Conservation (phyloP, 352 stramenopile genomes). For the Peronospora belbahrii region DNA sequence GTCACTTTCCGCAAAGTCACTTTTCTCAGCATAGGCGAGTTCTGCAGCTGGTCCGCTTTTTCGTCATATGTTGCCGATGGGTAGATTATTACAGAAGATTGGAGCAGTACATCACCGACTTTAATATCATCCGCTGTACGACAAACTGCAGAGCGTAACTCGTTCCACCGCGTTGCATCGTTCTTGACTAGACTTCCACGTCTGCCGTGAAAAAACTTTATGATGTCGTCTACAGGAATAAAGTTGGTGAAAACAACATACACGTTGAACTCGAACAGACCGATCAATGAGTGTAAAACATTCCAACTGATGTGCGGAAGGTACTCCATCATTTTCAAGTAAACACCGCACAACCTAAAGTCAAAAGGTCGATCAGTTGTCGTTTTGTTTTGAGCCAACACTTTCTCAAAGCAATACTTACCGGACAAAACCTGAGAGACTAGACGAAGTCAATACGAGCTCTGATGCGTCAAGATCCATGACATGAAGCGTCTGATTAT, state of each 20-base stretch:
- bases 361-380: conserved; percentile 1
- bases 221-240: conserved; percentile 33
- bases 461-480: conserved; percentile 41
- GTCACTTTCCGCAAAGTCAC: conserved; percentile 52
- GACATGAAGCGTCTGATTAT: conserved; percentile 19
- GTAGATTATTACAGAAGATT: conserved; percentile 37
- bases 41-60: conserved; percentile 12
- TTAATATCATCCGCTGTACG: conserved; percentile 47
- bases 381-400: too few relatives aligned
- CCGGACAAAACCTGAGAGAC: conserved; percentile 62
- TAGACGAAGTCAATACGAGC: conserved; percentile 67
- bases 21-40: conserved; percentile 17
- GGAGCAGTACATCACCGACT: conserved; percentile 35
- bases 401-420: conserved; percentile 13
- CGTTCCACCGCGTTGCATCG: conserved; percentile 33
- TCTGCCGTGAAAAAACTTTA: conserved; percentile 39
- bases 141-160: conserved; percentile 37
- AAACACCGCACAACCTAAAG: conserved; percentile 65
- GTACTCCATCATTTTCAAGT: conserved; percentile 85
- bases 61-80: conserved; percentile 14
- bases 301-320: conserved; percentile 67
- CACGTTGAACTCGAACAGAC: conserved; percentile 73
- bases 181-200: conserved; percentile 15
- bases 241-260: conserved; percentile 75
- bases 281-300: conserved; percentile 59